Percentiles rank a stretch among this genome's conserved stretches.
Conservation (phyloP, 2,329 filamentous ascomycete species). For the Colletotrichum endophyticum region DNA sequence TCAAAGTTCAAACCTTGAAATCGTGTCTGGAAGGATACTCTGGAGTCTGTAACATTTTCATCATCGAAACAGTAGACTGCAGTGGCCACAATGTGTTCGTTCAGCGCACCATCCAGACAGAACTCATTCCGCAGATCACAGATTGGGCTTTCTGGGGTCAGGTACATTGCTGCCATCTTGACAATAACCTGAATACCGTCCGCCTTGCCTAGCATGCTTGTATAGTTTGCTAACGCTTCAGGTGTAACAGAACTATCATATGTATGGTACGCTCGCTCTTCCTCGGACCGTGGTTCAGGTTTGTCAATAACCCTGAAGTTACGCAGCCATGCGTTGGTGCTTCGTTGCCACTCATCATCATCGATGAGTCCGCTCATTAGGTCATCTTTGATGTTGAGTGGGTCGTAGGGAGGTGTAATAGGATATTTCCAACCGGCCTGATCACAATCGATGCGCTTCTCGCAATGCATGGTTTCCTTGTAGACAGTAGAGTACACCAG, state of each 20-base stretch:
- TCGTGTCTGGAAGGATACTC: not conserved
- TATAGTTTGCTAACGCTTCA: not conserved
- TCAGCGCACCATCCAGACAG: slow-evolving; percentile 6
- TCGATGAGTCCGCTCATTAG: not conserved
- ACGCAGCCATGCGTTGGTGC: not conserved
- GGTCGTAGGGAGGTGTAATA: not conserved
- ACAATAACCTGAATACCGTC: not conserved
- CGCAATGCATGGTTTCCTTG: not conserved
- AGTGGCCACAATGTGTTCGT: slow-evolving; percentile 30
- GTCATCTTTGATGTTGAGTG: not conserved
- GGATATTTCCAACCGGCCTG: not conserved
- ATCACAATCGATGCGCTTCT: not conserved
- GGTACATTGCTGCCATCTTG: not conserved
- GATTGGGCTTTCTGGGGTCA: not conserved
- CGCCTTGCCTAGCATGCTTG: not conserved
- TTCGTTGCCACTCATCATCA: not conserved
- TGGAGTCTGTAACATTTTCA: slow-evolving; percentile 28
- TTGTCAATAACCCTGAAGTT: not conserved
- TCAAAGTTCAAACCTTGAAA: not conserved
- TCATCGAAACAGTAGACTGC: slow-evolving; percentile 32
- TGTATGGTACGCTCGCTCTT: not conserved
- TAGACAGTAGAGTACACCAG: not conserved
- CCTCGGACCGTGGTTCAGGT: not conserved
- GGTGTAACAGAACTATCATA: not conserved
- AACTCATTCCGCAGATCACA: not conserved